Evolutionary conservation across 352 stramenopile genomes (phyloP).

Genomic region (Globisporangium ultimum): DNA sequence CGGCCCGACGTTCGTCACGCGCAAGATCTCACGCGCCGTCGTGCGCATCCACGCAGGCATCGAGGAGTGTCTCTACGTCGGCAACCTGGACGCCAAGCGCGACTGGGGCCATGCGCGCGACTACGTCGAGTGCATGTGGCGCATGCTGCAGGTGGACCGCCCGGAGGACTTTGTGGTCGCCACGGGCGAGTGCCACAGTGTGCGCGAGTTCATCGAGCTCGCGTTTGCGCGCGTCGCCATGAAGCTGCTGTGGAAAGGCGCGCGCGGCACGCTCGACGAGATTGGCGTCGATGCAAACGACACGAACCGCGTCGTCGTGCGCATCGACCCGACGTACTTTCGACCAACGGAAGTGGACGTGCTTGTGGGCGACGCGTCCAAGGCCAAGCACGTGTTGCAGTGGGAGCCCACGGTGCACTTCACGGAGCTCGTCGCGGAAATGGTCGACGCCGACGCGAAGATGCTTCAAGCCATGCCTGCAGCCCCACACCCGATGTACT

Average conservation of each 20-base stretch:
- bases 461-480: constrained; percentile 17
- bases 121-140: constrained; percentile 99
- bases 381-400: constrained; percentile 88
- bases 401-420: constrained; percentile 94
- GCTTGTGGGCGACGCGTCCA: constrained; percentile 94
- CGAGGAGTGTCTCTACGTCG: constrained; percentile 95
- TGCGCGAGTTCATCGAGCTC: constrained; percentile 97
- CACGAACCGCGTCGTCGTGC: constrained; percentile 89
- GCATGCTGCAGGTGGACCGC: constrained; percentile 92
- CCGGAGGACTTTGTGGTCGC: constrained; percentile 83
- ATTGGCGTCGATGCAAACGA: constrained; percentile 90
- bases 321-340: constrained; percentile 97
- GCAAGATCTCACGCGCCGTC: constrained; percentile 97
- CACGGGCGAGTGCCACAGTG: constrained; percentile 97
- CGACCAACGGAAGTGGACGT: constrained; percentile 98
- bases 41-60: constrained; percentile 91
- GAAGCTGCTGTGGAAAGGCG: constrained; percentile 91
- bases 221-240: constrained; percentile 91
- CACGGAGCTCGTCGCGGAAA: constrained; percentile 93
- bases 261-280: constrained; percentile 89
- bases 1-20: constrained; percentile 97
- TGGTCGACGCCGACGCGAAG: constrained; percentile 89
- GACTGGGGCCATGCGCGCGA: constrained; percentile 99
- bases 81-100: constrained; percentile 97
- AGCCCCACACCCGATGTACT: constrained; percentile 6